Base-by-base conservation (phyloP, 2,329 filamentous ascomycete genomes). In the Eurotiales sp. region DNA sequence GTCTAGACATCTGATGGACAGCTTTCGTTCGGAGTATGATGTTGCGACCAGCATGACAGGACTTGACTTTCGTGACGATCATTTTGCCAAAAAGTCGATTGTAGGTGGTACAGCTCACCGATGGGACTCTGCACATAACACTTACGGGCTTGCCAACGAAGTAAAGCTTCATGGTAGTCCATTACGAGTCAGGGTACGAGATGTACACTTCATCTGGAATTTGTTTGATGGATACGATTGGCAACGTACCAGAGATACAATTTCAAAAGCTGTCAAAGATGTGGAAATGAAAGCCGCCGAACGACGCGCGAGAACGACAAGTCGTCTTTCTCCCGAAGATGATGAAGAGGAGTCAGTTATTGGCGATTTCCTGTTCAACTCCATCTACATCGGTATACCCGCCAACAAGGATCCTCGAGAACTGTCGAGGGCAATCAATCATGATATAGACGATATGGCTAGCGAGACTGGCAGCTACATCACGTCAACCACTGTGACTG, bases 201-300 rank as follows among this genome's bases (percentile, higher is more conserved):
- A 96, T 63, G 85, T 96, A 5, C 90, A 97, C 65, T 75, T 96
- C 46, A 96, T 97, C 54, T 99, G 93, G 93, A 95, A 99, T 63
- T 75, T 99, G 1, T 96, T 93, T 68, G 93, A 99, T 73, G 93
- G 93, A 1, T 99, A 96, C 65, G 95, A 99, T 69, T 99, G 95
- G 95, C 82, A 85, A 59, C 81, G 83, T 39, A 99, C 95, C 0
- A 82, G 92, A 39, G 87, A 93, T 56, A 83, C 86, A 3, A 96
- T 99, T 51, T 84, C 85, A 19, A 88, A 92, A 64, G 90, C 90
- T 6, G 90, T 99, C 2, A 84, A 93, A 53, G 85, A 95, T 48
- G 86, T 99, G 1, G 90, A 99, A 69, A 77, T 79, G 39, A 89
- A 86, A 66, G 90, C 90, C 1, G 83, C 86, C 42, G 88, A 96